phyloP scores from a whole-genome alignment of 2,329 filamentous ascomycete genomes.

The Botrytis fragariae region DNA sequence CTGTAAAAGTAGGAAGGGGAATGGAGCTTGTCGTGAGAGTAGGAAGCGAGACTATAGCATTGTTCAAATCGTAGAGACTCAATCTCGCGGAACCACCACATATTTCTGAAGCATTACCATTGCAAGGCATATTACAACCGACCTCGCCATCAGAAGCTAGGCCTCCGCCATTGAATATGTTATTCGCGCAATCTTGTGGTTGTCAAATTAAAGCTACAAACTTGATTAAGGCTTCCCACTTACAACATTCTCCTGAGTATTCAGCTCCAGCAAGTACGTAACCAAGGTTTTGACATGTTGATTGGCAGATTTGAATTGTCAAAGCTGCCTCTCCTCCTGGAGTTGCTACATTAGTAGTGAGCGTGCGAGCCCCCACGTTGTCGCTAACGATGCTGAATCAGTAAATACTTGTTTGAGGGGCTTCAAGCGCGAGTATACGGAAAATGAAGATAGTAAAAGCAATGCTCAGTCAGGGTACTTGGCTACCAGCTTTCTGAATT shows the following conservation, averaged over 20 bases:
- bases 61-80: slow-evolving; percentile 25
- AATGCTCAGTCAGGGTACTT: not conserved
- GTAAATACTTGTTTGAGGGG: not conserved
- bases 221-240: slow-evolving; percentile 13
- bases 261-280: slow-evolving; percentile 47
- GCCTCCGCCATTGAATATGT: slow-evolving; percentile 19
- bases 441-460: not conserved
- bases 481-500: not conserved
- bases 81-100: slow-evolving; percentile 29
- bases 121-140: slow-evolving; percentile 34
- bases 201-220: slow-evolving; percentile 3
- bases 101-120: slow-evolving; percentile 27
- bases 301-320: slow-evolving; percentile 30
- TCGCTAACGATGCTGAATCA: slow-evolving; percentile 13
- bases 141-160: slow-evolving; percentile 21
- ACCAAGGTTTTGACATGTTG: slow-evolving; percentile 28
- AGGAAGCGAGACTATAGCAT: slow-evolving; percentile 19
- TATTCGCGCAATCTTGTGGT: slow-evolving; percentile 21
- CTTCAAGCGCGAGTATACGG: not conserved
- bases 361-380: slow-evolving; percentile 11
- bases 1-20: slow-evolving; percentile 17
- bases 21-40: slow-evolving; percentile 15
- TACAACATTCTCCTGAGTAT: slow-evolving; percentile 46
- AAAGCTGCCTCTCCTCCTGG: slow-evolving; percentile 23
- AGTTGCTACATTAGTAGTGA: slow-evolving; percentile 21